These are phyloP conservation scores for Aspergillus leporis DNA, from an alignment of 495 filamentous ascomycete species.

Conservation along the genomic window DNA sequence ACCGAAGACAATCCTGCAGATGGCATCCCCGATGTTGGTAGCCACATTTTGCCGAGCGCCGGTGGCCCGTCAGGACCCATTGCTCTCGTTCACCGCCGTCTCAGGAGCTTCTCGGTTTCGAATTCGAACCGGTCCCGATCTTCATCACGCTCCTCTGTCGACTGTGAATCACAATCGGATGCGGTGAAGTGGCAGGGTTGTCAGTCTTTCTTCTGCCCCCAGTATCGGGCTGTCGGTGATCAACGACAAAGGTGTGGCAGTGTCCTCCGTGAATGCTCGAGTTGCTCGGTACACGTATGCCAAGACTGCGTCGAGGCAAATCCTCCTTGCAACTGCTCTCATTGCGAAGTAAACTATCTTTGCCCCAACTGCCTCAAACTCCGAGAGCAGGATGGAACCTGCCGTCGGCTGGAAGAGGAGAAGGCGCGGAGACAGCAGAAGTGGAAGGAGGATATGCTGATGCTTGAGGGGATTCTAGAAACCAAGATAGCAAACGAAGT, in stretches of 20 bases:
- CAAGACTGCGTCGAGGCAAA: constrained; percentile 49
- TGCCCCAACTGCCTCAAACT: constrained; percentile 55
- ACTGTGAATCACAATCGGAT: constrained; percentile 41
- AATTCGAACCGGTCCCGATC: constrained; percentile 44
- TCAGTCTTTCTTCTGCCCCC: constrained; percentile 58
- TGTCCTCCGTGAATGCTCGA: constrained; percentile 52
- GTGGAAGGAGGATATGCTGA: constrained; percentile 47
- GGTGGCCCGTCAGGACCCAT: constrained; percentile 16
- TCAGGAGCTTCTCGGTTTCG: constrained; percentile 37
- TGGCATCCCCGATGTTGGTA: constrained; percentile 23
- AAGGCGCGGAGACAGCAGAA: constrained; percentile 41
- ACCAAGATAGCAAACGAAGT: constrained; percentile 47
- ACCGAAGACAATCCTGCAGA: constrained; percentile 39
- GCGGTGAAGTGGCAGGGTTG: constrained; percentile 55
- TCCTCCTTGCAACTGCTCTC: constrained; percentile 54
- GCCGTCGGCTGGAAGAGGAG: constrained; percentile 46
- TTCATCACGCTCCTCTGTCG: constrained; percentile 40
- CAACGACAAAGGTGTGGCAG: constrained; percentile 51
- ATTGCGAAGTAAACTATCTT: constrained; percentile 53
- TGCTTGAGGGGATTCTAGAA: constrained; percentile 44
- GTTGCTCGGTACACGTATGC: constrained; percentile 57
- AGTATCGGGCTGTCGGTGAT: constrained; percentile 50
- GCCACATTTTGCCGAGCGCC: constrained; percentile 18
- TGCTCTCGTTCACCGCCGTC: constrained; percentile 23
- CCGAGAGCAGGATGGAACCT: constrained; percentile 41